Base-by-base conservation (phyloP, 2,329 filamentous ascomycete species). In the Harringtonia aguacate region DNA sequence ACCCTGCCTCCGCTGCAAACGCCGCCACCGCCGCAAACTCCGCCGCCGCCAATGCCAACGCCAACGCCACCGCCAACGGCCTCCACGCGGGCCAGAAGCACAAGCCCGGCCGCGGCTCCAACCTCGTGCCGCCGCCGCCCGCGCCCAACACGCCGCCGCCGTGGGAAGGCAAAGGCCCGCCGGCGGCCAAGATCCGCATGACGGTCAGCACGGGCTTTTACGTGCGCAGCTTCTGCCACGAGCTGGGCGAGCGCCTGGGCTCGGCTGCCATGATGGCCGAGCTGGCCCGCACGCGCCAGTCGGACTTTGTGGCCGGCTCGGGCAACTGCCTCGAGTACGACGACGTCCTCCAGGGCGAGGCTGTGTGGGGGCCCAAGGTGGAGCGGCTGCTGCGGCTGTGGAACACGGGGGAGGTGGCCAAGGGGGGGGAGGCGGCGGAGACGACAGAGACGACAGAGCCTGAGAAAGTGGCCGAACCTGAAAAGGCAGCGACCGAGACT, bases 151-250 rank as follows among this genome's bases (percentile, higher is more conserved):
- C 69, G 1, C 71, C 73, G 7, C 68, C 71, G 8, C 73, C 75
- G 0, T 79, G 75, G 75, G 68, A 65, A 33, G 75, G 70, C 58
- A 67, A 79, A 56, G 77, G 74, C 0, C 79, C 87, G 2, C 79
- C 90, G 2, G 92, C 90, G 1, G 85, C 78, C 39, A 83, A 78
- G 57, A 78, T 98, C 47, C 81, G 84, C 46, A 87, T 98, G 77
- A 94, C 86, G 1, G 90, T 95, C 41, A 88, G 88, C 2, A 94
- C 88, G 1, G 92, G 92, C 33, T 98, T 95, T 70, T 98, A 98
- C 61, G 89, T 98, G 14, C 84, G 92, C 50, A 94, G 85, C 46
- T 79, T 98, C 53, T 89, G 87, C 55, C 88, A 97, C 59, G 92
- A 98, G 56, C 73, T 98, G 4, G 92, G 90, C 20, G 70, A 80